Evolutionary conservation across 2,329 filamentous ascomycete genomes (phyloP), one percentile per base, ranked within the genome.

Genomic region (Venturia oleaginea): DNA sequence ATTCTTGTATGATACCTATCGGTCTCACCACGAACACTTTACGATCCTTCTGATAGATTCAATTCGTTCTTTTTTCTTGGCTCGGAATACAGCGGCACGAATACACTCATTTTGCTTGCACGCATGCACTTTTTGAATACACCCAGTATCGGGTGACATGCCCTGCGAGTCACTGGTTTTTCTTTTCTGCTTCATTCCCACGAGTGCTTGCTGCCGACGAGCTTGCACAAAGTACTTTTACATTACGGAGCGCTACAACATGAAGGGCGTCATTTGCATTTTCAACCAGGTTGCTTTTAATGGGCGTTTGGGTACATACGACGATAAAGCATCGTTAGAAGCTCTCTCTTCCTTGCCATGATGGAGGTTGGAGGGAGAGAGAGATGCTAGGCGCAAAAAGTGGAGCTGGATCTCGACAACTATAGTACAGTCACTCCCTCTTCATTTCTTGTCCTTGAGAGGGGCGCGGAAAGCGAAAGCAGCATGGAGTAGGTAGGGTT

Each of bases 401-500:
- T 57, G 51, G 51, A 57, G 51, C 51, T 57, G 51, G 51, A 57
- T 57, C 51, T 57, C 51, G 51, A 57, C 51, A 57, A n/a, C 51
- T n/a, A 57, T 34, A n/a, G 34, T n/a, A 57, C 51, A 57, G 51
- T 57, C 30, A 57, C 51, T 57, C 51, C 27, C 15, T 34, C 30
- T 51, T 7, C 51, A n/a, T 54, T 57, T 34, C 51, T 34, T 34
- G 51, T 57, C 51, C 51, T 57, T n/a, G 15, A n/a, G 27, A 5
- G 7, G 27, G 51, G 27, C 51, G 30, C 7, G 17, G 51, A 34
- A 57, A 57, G 46, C 27, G 46, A 51, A 51, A 22, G 22, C 4
- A 17, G 51, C 30, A 22, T 57, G 51, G 27, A 57, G 30, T 30
- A 34, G 17, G 51, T 34, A 22, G 51, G 30, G 4, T 57, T 54